A percentile compares a stretch with the other conserved stretches of the same genome.
Evolutionary conservation across 495 filamentous ascomycete species (phyloP).

Genomic region (Eremomyces bilateralis): DNA sequence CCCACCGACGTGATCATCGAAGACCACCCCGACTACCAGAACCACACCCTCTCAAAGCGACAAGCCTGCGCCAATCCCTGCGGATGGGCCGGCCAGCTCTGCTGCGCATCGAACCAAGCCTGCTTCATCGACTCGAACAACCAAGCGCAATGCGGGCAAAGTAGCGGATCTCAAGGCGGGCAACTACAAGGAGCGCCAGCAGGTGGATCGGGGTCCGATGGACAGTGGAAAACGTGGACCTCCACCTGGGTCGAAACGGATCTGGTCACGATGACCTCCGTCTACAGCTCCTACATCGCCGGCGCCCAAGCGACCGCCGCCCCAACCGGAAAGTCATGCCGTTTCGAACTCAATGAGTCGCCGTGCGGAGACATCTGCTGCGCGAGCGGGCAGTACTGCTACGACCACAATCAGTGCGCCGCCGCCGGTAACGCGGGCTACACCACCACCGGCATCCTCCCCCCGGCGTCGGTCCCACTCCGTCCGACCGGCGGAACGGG

Average conservation of each 20-base stretch:
- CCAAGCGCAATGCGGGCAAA: slow-evolving; percentile 32
- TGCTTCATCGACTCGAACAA: slow-evolving; percentile 40
- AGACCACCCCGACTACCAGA: no score
- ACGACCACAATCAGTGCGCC: slow-evolving; percentile 24
- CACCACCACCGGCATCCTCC: slow-evolving; percentile 9
- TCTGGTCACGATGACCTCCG: slow-evolving; percentile 39
- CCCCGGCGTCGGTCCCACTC: slow-evolving; percentile 32
- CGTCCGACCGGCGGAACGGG: slow-evolving; percentile 45
- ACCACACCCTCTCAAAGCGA: slow-evolving; percentile 12
- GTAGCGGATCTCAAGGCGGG: slow-evolving; percentile 9
- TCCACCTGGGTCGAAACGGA: slow-evolving; percentile 51
- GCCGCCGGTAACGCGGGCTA: slow-evolving; percentile 14
- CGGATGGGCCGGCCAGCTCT: slow-evolving; percentile 42
- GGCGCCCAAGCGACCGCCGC: slow-evolving; percentile 21
- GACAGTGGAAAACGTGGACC: slow-evolving; percentile 39
- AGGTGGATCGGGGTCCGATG: slow-evolving; percentile 15
- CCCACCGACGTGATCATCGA: no score
- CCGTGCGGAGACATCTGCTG: slow-evolving; percentile 62
- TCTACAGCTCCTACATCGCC: slow-evolving; percentile 33
- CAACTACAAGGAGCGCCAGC: slow-evolving; percentile 11
- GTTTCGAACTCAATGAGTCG: slow-evolving; percentile 33
- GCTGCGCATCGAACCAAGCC: slow-evolving; percentile 35
- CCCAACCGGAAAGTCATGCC: slow-evolving; percentile 25
- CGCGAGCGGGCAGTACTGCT: slow-evolving; percentile 46
- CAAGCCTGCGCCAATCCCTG: slow-evolving; percentile 40